A percentile compares a stretch with the other conserved stretches of the same genome.
phyloP scores from a whole-genome alignment of 2,329 filamentous ascomycete genomes.

The Botrytis byssoidea region DNA sequence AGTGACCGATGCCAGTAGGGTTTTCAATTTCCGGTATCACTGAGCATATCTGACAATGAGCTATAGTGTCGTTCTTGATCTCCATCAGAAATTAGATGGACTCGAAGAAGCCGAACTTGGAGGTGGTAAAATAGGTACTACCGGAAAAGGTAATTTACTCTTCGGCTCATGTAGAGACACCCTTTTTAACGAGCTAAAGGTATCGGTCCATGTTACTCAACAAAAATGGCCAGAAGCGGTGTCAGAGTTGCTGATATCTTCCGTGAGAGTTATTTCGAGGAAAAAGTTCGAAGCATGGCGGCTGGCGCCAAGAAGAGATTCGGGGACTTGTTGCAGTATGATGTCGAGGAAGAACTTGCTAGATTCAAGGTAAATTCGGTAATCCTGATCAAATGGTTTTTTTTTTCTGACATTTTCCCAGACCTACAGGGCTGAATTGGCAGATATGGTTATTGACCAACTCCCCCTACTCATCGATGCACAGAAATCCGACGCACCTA shows the following conservation, averaged over 20 bases:
- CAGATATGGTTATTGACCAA: constrained; percentile 60
- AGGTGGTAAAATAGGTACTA: constrained; percentile 45
- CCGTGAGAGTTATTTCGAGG: constrained; percentile 62
- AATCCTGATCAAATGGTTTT: constrained; percentile 27
- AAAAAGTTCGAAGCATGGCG: constrained; percentile 61
- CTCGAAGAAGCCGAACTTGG: constrained; percentile 59
- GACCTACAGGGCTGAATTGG: constrained; percentile 55
- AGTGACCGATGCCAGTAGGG: constrained; percentile 45
- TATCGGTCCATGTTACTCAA: constrained; percentile 57
- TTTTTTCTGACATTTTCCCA: constrained; percentile 1
- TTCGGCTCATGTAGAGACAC: constrained; percentile 25
- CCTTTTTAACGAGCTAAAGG: constrained; percentile 33
- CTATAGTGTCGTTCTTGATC: constrained; percentile 61
- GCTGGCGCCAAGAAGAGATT: constrained; percentile 66
- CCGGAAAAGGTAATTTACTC: constrained; percentile 35
- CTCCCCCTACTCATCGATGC: constrained; percentile 62
- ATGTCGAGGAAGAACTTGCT: constrained; percentile 67
- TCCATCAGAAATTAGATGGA: constrained; percentile 67
- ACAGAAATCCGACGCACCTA: constrained; percentile 56
- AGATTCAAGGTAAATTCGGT: constrained; percentile 48
- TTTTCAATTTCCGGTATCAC: neutral
- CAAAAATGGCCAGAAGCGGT: constrained; percentile 63
- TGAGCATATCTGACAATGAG: constrained; percentile 37
- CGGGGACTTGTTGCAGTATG: constrained; percentile 62
- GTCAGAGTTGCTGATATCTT: constrained; percentile 68